Evolutionary conservation across 108 stramenopile species (phyloP), one percentile per base, ranked within the genome.

Genomic region (Conticribra guillardii): DNA sequence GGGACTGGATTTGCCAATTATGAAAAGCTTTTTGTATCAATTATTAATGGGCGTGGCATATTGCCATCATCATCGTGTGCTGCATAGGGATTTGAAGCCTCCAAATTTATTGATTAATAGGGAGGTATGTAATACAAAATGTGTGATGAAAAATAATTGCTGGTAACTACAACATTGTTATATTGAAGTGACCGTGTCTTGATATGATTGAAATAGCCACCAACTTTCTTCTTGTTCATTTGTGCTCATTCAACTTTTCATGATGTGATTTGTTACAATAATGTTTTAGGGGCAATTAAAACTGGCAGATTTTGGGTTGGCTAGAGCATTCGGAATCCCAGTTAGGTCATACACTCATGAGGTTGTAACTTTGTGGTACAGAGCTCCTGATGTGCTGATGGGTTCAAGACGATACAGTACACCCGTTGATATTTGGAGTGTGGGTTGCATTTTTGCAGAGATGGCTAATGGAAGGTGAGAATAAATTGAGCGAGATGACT

Each of bases 251-350:
- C n/a, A n/a, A n/a, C n/a, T n/a, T n/a, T n/a, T n/a, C n/a, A n/a
- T n/a, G n/a, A n/a, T n/a, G n/a, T n/a, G n/a, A n/a, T n/a, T n/a
- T n/a, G n/a, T n/a, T n/a, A n/a, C n/a, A n/a, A n/a, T n/a, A n/a
- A n/a, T n/a, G n/a, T n/a, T 22, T 29, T 4, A 67, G 77, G 89
- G 90, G 32, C 93, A 99, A 75, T 76, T 99, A 11, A 99, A 99
- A 89, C 83, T 99, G 18, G 99, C 99, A 0, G 99, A 99, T 70
- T 99, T 99, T 85, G 99, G 99, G 21, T 80, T 99, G 28, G 98
- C 98, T 0, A 60, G 99, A 32, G 98, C 98, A 5, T 99, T 98
- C 81, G 97, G 97, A 0, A 98, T 99, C 48, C 99, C 99, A 14
- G 96, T 98, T 1, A 69, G 99, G 18, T 77, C 81, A 31, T 97